Evolutionary conservation across 2,329 filamentous ascomycete species (phyloP).

Genomic region (Pseudogymnoascus sp.): DNA sequence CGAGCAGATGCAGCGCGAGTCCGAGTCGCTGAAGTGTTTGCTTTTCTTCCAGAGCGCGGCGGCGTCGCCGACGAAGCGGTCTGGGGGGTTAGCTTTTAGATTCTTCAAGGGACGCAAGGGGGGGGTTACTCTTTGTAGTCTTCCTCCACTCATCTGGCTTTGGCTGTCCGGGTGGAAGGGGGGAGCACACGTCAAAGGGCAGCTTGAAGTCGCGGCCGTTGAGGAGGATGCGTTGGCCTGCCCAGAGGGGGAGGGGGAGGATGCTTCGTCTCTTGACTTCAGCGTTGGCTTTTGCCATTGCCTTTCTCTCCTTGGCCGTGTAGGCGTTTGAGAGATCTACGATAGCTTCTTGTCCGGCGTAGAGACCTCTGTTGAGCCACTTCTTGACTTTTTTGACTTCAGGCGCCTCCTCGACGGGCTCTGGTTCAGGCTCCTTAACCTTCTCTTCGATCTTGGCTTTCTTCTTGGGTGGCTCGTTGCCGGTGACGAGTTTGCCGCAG

Average conservation of each 20-base stretch:
- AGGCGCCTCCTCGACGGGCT: slow-evolving; percentile 28
- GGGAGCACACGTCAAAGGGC: slow-evolving; percentile 83
- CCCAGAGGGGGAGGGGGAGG: slow-evolving; percentile 73
- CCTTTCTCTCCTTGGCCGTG: slow-evolving; percentile 41
- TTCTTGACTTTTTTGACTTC: slow-evolving; percentile 51
- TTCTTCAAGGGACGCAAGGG: not conserved
- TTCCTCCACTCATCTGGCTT: slow-evolving; percentile 92
- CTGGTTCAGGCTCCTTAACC: slow-evolving; percentile 29
- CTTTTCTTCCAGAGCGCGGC: slow-evolving; percentile 73
- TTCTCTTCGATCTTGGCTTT: slow-evolving; percentile 31
- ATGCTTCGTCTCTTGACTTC: slow-evolving; percentile 42
- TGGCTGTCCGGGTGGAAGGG: slow-evolving; percentile 74
- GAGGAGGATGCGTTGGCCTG: slow-evolving; percentile 48
- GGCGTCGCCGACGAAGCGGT: slow-evolving; percentile 84
- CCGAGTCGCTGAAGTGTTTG: slow-evolving; percentile 65
- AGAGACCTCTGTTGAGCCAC: slow-evolving; percentile 77
- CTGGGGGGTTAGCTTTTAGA: slow-evolving; percentile 38
- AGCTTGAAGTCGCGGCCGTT: slow-evolving; percentile 73
- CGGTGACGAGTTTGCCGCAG: slow-evolving; percentile 13
- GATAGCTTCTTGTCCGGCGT: slow-evolving; percentile 63
- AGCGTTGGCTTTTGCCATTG: slow-evolving; percentile 36
- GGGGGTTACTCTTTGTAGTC: slow-evolving; percentile 72
- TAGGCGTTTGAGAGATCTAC: slow-evolving; percentile 8
- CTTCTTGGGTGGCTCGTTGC: slow-evolving; percentile 18
- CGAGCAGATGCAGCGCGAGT: slow-evolving; percentile 70